Evolutionary conservation across 345 rosid species (phyloP), one percentile per base, ranked within the genome.

Genomic region (Arabidopsis arenosa): DNA sequence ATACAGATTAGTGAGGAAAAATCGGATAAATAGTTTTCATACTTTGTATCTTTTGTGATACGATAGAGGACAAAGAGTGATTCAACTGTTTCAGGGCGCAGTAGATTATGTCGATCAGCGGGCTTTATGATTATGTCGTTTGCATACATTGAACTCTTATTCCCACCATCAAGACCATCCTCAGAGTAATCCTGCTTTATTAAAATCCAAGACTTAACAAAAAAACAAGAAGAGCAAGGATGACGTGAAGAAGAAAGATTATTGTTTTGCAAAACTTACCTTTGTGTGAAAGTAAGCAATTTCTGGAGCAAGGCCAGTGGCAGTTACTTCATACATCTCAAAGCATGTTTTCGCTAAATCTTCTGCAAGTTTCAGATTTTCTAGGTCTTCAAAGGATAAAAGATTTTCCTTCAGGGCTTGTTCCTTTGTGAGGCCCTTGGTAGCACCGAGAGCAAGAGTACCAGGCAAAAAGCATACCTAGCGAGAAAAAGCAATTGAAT

Each of bases 401-500:
- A 87, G 81, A 80, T 95, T 93, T 26, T 89, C 85, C 67, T 82
- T 84, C 88, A 89, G 80, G 59, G 99, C 97, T 70, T 79, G 87
- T 64, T 85, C 91, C 76, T 85, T 92, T 63, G 96, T 89, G 79
- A 87, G 44, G 49, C 99, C 98, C 81, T 90, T 90, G 23, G 99
- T 92, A 36, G 97, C 97, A 67, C 98, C 99, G 80, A 95, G 98
- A 12, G 98, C 99, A 81, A 95, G 94, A 59, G 89, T 83, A 36
- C 97, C 99, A 62, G 98, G 94, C 79, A 95, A 84, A 82, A 95
- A 95, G 81, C 98, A 95, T 15, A 95, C 99, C 99, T 92, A 79
- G 61, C 51, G 56, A 36, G 30, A 67, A 66, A 26, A 30, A 39
- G 4, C 12, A 23, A 43, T 9, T 5, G 7, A 6, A 70, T 4